Evolutionary conservation across 768 basidiomycete genomes (phyloP), one percentile per base, ranked within the genome.

Genomic region (Brasilioporus rufonigricans): DNA sequence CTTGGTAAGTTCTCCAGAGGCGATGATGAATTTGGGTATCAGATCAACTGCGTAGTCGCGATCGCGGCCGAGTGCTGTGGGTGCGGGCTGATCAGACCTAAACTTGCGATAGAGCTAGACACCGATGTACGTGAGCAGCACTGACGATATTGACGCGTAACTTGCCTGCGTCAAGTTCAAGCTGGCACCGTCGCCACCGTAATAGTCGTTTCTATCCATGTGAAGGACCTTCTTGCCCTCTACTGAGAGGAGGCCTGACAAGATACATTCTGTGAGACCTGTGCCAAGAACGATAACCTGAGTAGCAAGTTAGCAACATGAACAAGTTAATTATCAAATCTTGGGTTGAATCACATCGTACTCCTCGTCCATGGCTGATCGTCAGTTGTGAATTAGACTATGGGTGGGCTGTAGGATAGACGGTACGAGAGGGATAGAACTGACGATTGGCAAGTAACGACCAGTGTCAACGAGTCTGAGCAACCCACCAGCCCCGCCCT

Each of bases 171-270:
- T 97, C 65, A 99, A 74, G 77, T 98, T 99, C 72, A 98, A 77
- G 77, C 91, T 93, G 44, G 97, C 97, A 67, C 91, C 91, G 68
- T 98, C 97, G 52, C 91, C 97, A 43, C 97, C 97, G 59, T 99
- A 99, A 75, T 99, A 99, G 74, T 99, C 96, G 67, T 98, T 98
- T 66, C 93, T 81, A 74, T 96, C 94, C 82, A 97, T 98, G 74
- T 99, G 97, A 48, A 99, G 85, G 66, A 99, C 97, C 77, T 98
- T 99, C 83, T 98, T 98, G 60, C 97, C 96, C 72, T 98, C 97
- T 43, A 98, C 96, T n/a, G 96, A 98, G 65, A 99, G 80, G 65
- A 99, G 76, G 35, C 97, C 97, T 16, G 97, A 98, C 58, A 99
- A 85, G 72, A 98, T 95, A 76, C 97, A 98, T 74, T 99, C 97